Evolutionary conservation across 805 yeast genomes (phyloP), one percentile per base, ranked within the genome.

Genomic region (Nakazawaea wyomingensis): DNA sequence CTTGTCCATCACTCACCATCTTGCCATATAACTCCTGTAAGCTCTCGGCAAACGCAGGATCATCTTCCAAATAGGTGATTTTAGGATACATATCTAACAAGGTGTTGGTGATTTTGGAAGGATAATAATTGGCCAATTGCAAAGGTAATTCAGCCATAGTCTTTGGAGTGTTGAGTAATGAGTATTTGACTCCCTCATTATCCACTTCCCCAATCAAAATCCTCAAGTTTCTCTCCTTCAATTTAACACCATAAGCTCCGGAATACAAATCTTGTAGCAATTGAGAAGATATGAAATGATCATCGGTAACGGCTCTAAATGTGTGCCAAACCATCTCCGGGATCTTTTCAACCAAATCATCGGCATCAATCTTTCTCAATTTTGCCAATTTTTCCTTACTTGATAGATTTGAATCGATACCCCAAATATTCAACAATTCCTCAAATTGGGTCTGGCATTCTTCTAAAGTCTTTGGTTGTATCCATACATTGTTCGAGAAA

Each of bases 241-340:
- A 47, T 45, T 53, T 52, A 33, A 48, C 39, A 1, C 62, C 59
- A 45, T 56, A 61, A 18, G 53, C 53, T 28, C 67, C 62, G 19
- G 56, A 48, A 21, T 48, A 41, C 7, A 68, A 46, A 46, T 69
- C 73, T 21, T 37, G 34, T 13, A 69, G 49, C 20, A 69, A 39
- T 5, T 49, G 45, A 3, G 56, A 41, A 2, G 65, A 46, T 6
- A 69, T 60, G 52, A 69, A 66, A 36, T 64, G 51, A 33, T 56
- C 62, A 49, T 68, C 73, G 2, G 70, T 60, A 17, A 65, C 64
- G 9, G 71, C 71, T 50, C 73, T 56, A 49, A 68, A 69, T 9
- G 66, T 62, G 44, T 60, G 65, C 38, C 43, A 35, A 8, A 48
- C 49, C 46, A 65, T 45, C 3, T 49, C 43, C 19, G 58, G 55